Conservation (phyloP, 1,284 basidiomycete genomes). For the Cutaneotrichosporon spelunceum region DNA sequence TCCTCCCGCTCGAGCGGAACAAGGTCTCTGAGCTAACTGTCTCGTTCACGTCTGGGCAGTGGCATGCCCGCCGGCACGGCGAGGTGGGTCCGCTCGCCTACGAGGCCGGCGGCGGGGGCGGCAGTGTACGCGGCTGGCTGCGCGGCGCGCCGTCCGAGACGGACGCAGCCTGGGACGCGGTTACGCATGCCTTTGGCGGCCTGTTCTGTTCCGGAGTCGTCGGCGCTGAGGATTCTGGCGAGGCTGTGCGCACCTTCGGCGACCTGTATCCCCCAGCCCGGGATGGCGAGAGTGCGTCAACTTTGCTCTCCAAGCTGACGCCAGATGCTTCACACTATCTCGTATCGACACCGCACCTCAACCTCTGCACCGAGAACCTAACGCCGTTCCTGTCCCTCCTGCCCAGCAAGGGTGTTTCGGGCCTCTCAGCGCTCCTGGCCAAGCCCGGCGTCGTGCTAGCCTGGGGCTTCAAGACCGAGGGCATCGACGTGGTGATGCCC, state of each 20-base stretch:
- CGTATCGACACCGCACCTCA: constrained; percentile 66
- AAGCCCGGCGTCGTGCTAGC: constrained; percentile 83
- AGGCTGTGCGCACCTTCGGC: constrained; percentile 40
- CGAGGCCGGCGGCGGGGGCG: constrained; percentile 73
- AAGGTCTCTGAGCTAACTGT: constrained; percentile 82
- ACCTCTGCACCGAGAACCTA: constrained; percentile 93
- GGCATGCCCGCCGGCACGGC: constrained; percentile 84
- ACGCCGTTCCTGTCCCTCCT: constrained; percentile 92
- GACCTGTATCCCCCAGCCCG: constrained; percentile 59
- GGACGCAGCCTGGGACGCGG: constrained; percentile 73
- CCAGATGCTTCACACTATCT: constrained; percentile 47
- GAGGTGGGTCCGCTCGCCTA: constrained; percentile 58
- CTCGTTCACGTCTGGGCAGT: constrained; percentile 81
- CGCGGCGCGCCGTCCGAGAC: constrained; percentile 50
- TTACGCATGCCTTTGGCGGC: constrained; percentile 85
- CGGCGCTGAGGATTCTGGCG: constrained; percentile 62
- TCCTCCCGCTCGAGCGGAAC: constrained; percentile 79
- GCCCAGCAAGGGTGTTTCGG: constrained; percentile 87
- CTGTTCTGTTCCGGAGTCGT: constrained; percentile 79
- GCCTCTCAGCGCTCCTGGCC: constrained; percentile 79
- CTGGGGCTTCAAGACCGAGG: constrained; percentile 65
- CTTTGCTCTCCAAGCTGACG: not conserved
- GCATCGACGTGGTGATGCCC: constrained; percentile 48
- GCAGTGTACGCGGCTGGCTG: constrained; percentile 86
- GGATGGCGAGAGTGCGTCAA: constrained; percentile 6